Percentiles rank a stretch among this genome's conserved stretches.
These are phyloP conservation scores for Phytophthora sansomeana DNA, from an alignment of 352 stramenopile species.

Conservation along the genomic window DNA sequence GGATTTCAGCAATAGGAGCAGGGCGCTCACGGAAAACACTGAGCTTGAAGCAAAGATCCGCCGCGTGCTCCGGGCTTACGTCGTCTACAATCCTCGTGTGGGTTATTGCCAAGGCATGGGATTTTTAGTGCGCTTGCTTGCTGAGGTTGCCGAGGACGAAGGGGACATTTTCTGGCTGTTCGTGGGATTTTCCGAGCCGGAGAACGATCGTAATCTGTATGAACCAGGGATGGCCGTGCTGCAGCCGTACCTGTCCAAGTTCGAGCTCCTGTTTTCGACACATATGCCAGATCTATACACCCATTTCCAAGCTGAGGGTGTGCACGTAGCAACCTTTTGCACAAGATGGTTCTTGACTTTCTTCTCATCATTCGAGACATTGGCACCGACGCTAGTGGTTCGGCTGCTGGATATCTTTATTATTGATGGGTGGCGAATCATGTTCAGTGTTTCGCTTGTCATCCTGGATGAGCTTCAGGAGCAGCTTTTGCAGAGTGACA, in stretches of 20 bases:
- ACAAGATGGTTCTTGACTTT: conserved; percentile 89
- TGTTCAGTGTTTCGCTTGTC: conserved; percentile 82
- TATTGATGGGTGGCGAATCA: conserved; percentile 81
- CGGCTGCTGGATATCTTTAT: conserved; percentile 82
- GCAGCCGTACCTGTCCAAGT: conserved; percentile 70
- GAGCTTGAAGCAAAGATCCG: conserved; percentile 73
- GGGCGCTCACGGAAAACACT: conserved; percentile 9
- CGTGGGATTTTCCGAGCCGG: conserved; percentile 75
- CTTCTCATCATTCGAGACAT: conserved; percentile 85
- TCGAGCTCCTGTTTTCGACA: conserved; percentile 66
- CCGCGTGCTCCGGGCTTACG: conserved; percentile 80
- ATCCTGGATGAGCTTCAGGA: conserved; percentile 77
- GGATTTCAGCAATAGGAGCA: background rate
- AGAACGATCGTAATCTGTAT: conserved; percentile 80
- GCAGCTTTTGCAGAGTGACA: conserved; percentile 57
- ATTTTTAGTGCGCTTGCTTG: conserved; percentile 78
- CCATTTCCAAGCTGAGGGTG: conserved; percentile 66
- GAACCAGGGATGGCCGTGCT: conserved; percentile 78
- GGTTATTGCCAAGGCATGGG: conserved; percentile 92
- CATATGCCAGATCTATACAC: conserved; percentile 73
- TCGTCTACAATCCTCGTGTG: conserved; percentile 82
- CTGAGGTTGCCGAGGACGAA: conserved; percentile 72
- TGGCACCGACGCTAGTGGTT: conserved; percentile 68
- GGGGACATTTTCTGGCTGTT: conserved; percentile 88
- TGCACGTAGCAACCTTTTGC: conserved; percentile 76